Evolutionary conservation across 371 early-diverging fungal genomes (phyloP), one percentile per base, ranked within the genome.

Genomic region (Mortierella polycephala): DNA sequence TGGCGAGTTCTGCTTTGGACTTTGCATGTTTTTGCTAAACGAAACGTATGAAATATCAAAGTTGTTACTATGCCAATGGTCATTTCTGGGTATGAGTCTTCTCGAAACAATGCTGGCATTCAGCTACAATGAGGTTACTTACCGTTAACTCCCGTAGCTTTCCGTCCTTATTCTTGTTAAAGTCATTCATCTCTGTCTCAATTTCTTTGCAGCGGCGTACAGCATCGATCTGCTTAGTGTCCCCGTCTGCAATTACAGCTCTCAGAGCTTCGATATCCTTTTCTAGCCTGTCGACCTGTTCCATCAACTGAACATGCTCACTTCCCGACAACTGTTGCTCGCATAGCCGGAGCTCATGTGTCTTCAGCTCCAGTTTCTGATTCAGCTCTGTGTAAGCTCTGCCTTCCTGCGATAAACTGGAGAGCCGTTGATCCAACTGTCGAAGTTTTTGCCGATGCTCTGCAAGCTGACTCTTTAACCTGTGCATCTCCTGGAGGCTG

Each of bases 141-240:
- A 91, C 91, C 75, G 87, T 82, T 67, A 95, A 84, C 39, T 95
- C 91, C 71, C 94, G 86, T 40, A 98, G 75, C 74, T 96, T 96
- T 10, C 90, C 85, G 46, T 92, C 93, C 66, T 95, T 95, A 76
- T 95, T 91, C 50, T 88, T 83, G 40, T 90, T 87, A 57, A 97
- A 95, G 69, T 98, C 96, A 14, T 85, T 82, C 95, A 96, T 97
- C 71, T 99, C 98, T 39, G 74, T 80, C 74, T 97, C 96, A 54
- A 97, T 90, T 45, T 85, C 82, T 52, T 85, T 68, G 21, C 84
- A 84, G 1, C 83, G 82, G 8, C 57, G 67, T 7, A 83, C 13
- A 1, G 89, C 88, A 20, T 83, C 81, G 11, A 82, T 82, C 45
- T 83, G 82, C 49, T 74, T 82, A 50, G 57, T 45, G 51, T 82